A percentile compares a stretch with the other conserved stretches of the same genome.
Conservation (phyloP, 371 early-diverging fungal species). For the Entomophthora muscae region DNA sequence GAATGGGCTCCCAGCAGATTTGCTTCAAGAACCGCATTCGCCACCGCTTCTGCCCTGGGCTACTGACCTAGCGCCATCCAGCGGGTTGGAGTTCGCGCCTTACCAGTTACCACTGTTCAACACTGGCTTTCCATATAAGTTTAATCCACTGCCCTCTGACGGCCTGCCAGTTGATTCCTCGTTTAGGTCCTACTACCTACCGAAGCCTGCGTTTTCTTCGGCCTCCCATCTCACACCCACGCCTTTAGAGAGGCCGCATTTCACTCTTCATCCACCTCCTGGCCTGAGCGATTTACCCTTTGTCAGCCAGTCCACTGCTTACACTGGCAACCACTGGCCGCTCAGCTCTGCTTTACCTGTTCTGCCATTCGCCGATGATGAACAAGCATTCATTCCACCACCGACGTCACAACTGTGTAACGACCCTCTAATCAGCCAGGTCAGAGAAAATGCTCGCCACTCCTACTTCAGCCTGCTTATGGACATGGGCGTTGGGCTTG, state of each 20-base stretch:
- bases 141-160: too few relatives aligned
- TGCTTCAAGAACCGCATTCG: too few relatives aligned
- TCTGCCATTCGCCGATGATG: not conserved
- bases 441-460: not conserved
- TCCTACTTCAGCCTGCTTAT: constrained; percentile 3
- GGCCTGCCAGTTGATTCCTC: too few relatives aligned
- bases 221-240: not conserved
- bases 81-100: too few relatives aligned
- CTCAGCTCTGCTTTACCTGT: not conserved
- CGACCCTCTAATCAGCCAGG: not conserved
- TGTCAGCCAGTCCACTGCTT: not conserved
- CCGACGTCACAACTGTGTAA: not conserved
- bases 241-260: not conserved
- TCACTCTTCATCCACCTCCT: not conserved
- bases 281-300: not conserved
- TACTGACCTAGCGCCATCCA: too few relatives aligned
- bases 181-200: not conserved
- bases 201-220: not conserved
- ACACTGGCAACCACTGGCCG: not conserved
- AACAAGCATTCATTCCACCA: not conserved
- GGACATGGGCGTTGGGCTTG: constrained; percentile 1
- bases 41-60: too few relatives aligned
- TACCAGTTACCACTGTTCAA: not conserved
- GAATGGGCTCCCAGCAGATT: not conserved
- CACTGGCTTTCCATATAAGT: not conserved